Percentiles rank a stretch among this genome's conserved stretches.
Evolutionary conservation across 768 basidiomycete species (phyloP).

Genomic region (Lentinula guzmanii): DNA sequence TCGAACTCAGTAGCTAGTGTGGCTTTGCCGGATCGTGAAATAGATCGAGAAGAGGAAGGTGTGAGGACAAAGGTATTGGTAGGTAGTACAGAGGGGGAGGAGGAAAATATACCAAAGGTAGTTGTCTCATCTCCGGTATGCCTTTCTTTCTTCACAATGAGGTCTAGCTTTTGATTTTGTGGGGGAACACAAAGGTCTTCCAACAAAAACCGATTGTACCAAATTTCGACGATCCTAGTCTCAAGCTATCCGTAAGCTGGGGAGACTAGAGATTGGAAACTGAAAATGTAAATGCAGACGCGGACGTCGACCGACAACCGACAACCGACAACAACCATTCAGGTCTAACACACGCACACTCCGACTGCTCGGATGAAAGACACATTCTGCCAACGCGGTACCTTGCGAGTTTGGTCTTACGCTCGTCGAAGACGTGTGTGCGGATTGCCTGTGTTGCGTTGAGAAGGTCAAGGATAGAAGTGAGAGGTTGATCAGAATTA

Average conservation of each 20-base stretch:
- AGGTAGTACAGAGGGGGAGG: not conserved
- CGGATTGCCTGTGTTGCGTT: too few species aligned
- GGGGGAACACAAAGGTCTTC: not conserved
- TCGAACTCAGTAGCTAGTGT: not conserved
- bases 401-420: too few species aligned
- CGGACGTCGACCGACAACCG: too few species aligned
- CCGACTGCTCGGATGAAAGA: too few species aligned
- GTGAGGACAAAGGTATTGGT: not conserved
- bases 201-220: not conserved
- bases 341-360: too few species aligned
- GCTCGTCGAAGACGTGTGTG: too few species aligned
- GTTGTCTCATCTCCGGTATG: not conserved
- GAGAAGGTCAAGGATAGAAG: too few species aligned
- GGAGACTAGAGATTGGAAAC: not conserved
- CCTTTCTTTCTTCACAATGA: not conserved
- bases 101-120: not conserved
- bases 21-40: not conserved
- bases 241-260: conserved; percentile 4
- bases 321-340: too few species aligned
- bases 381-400: too few species aligned
- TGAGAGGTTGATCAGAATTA: too few species aligned
- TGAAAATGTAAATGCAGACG: not conserved
- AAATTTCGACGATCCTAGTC: not conserved
- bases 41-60: not conserved
- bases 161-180: not conserved